phyloP scores from a whole-genome alignment of 2,329 filamentous ascomycete genomes.

The Paraphaeosphaeria sporulosa region DNA sequence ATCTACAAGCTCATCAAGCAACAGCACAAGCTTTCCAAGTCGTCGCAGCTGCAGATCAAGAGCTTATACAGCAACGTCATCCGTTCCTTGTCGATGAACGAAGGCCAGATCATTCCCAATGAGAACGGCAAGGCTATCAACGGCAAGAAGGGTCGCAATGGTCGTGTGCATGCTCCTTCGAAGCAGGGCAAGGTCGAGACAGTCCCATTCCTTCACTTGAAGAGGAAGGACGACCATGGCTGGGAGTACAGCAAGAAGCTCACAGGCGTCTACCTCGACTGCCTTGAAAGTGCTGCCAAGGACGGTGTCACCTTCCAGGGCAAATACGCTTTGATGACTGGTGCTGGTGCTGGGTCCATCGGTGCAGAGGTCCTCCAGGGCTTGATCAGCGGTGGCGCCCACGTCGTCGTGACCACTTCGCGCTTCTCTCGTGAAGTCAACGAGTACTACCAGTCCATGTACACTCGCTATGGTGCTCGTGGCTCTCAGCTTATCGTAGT shows the following conservation, averaged over 20 bases:
- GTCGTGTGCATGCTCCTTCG: constrained; percentile 60
- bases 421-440: constrained; percentile 97
- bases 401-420: constrained; percentile 95
- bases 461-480: constrained; percentile 89
- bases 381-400: constrained; percentile 93
- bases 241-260: constrained; percentile 99
- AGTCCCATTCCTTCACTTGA: constrained; percentile 95
- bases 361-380: constrained; percentile 96
- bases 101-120: constrained; percentile 93
- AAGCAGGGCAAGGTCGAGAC: constrained; percentile 93
- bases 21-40: constrained; percentile 97
- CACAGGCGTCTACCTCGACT: constrained; percentile 90
- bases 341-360: constrained; percentile 96
- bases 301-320: constrained; percentile 89
- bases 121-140: constrained; percentile 74
- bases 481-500: constrained; percentile 98
- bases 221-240: constrained; percentile 89
- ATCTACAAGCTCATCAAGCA: constrained; percentile 99
- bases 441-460: constrained; percentile 99
- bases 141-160: constrained; percentile 65
- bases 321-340: constrained; percentile 98
- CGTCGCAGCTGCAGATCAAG: constrained; percentile 96
- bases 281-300: constrained; percentile 86
- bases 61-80: constrained; percentile 92
- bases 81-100: constrained; percentile 95